Evolutionary conservation across 768 basidiomycete species (phyloP).

Genomic region (Lentinula aciculospora): DNA sequence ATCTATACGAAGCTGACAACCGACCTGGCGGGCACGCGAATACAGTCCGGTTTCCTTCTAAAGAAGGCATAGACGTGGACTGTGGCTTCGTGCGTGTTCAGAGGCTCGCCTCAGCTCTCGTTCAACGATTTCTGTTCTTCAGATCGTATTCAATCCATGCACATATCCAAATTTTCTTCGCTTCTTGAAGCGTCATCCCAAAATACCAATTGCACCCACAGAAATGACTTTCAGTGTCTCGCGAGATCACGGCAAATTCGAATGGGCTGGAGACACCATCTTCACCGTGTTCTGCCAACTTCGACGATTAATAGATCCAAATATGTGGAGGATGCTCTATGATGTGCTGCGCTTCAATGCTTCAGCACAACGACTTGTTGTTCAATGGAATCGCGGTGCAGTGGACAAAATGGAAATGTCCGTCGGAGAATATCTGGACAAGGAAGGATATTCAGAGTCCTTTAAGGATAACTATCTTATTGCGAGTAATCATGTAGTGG

Average conservation of each 20-base stretch:
- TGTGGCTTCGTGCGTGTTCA: constrained; percentile 51
- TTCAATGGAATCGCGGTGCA: constrained; percentile 14
- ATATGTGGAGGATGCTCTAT: constrained; percentile 70
- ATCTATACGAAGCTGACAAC: constrained; percentile 64
- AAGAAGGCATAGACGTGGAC: constrained; percentile 52
- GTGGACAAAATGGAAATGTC: constrained; percentile 38
- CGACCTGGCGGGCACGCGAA: constrained; percentile 76
- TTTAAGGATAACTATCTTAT: constrained; percentile 76
- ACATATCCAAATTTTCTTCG: constrained; percentile 78
- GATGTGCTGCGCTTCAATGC: constrained; percentile 72
- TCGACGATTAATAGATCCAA: constrained; percentile 51
- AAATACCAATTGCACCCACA: constrained; percentile 48
- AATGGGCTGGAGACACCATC: constrained; percentile 71
- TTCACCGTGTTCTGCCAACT: constrained; percentile 64
- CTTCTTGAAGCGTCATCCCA: constrained; percentile 47
- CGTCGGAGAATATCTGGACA: constrained; percentile 55
- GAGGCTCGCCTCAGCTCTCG: not conserved
- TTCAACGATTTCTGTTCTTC: not conserved
- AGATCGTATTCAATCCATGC: constrained; percentile 74
- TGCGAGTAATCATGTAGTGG: constrained; percentile 30
- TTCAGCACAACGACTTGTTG: constrained; percentile 47
- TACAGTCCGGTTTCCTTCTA: constrained; percentile 51
- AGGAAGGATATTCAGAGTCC: constrained; percentile 57
- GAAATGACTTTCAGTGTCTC: constrained; percentile 81
- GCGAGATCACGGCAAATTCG: constrained; percentile 60